Evolutionary conservation across 306 rosid species (phyloP).

Genomic region (Coriaria nepalensis): DNA sequence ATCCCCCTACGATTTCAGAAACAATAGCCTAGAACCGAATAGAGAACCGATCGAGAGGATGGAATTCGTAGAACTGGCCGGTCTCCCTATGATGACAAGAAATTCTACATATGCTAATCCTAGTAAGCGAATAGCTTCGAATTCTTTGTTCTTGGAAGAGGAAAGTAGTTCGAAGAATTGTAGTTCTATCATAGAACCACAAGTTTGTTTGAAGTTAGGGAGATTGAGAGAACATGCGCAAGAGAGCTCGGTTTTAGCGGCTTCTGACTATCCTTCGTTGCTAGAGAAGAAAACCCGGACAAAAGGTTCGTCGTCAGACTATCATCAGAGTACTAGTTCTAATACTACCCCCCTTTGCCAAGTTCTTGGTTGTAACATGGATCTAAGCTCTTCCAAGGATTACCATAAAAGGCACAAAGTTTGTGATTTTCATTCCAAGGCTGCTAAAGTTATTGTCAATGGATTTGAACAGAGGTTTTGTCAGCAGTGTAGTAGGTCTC

Average conservation of each 20-base stretch:
- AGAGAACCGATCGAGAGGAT: slow-evolving; percentile 31
- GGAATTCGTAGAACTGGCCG: slow-evolving; percentile 39
- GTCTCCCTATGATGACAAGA: slow-evolving; percentile 32
- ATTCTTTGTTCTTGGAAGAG: slow-evolving; percentile 39
- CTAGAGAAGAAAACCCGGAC: slow-evolving; percentile 35
- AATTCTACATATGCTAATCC: no score
- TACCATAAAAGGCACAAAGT: slow-evolving; percentile 75
- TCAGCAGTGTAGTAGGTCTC: slow-evolving; percentile 46
- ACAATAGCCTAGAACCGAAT: neutral
- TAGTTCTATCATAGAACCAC: slow-evolving; percentile 23
- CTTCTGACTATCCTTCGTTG: slow-evolving; percentile 10
- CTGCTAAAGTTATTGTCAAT: slow-evolving; percentile 60
- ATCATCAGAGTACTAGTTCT: slow-evolving; percentile 7
- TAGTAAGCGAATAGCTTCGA: slow-evolving; percentile 31
- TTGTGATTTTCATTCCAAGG: slow-evolving; percentile 77
- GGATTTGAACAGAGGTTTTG: slow-evolving; percentile 38
- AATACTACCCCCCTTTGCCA: slow-evolving; percentile 40
- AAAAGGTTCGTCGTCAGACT: slow-evolving; percentile 15
- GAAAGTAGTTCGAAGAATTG: slow-evolving; percentile 38
- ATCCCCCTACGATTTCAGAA: slow-evolving; percentile 23
- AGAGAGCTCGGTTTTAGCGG: slow-evolving; percentile 19
- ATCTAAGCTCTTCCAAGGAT: slow-evolving; percentile 65
- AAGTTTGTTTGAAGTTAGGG: slow-evolving; percentile 59
- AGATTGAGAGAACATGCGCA: slow-evolving; percentile 22
- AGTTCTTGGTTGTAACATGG: slow-evolving; percentile 64